Evolutionary conservation across 495 filamentous ascomycete species (phyloP).

Genomic region (Neurospora discreta): DNA sequence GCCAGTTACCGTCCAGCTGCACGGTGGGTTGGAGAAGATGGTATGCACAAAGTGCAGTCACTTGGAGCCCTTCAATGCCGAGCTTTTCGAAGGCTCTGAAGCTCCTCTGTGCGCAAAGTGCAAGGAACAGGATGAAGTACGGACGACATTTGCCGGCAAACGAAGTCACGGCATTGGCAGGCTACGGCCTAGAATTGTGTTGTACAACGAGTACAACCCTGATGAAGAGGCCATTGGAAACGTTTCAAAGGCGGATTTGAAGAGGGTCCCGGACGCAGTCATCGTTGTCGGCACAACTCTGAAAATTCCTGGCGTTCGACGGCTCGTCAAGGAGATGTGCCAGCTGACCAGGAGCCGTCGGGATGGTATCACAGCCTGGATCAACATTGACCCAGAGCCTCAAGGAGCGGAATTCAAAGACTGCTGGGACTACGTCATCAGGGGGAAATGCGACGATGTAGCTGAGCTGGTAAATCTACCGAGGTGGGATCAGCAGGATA

Average conservation of each 20-base stretch:
- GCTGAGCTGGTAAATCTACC: constrained; percentile 64
- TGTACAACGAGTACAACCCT: constrained; percentile 96
- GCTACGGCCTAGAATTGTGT: constrained; percentile 81
- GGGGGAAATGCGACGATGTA: constrained; percentile 79
- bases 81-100: constrained; percentile 70
- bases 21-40: constrained; percentile 92
- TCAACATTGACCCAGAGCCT: constrained; percentile 79
- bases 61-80: constrained; percentile 63
- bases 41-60: constrained; percentile 85
- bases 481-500: constrained; percentile 56
- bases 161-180: constrained; percentile 89
- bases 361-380: constrained; percentile 89
- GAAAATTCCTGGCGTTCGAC: constrained; percentile 84
- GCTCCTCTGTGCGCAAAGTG: constrained; percentile 76
- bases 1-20: constrained; percentile 87
- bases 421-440: constrained; percentile 84
- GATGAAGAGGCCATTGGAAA: constrained; percentile 93
- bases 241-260: constrained; percentile 73
- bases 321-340: constrained; percentile 87
- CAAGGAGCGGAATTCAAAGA: constrained; percentile 74
- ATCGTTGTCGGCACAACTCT: constrained; percentile 92
- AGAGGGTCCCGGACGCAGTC: constrained; percentile 75
- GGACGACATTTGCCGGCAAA: constrained; percentile 68
- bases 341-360: constrained; percentile 61
- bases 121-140: constrained; percentile 59